Conservation (phyloP, 2,329 filamentous ascomycete species). For the Stagonosporopsis vannaccii region DNA sequence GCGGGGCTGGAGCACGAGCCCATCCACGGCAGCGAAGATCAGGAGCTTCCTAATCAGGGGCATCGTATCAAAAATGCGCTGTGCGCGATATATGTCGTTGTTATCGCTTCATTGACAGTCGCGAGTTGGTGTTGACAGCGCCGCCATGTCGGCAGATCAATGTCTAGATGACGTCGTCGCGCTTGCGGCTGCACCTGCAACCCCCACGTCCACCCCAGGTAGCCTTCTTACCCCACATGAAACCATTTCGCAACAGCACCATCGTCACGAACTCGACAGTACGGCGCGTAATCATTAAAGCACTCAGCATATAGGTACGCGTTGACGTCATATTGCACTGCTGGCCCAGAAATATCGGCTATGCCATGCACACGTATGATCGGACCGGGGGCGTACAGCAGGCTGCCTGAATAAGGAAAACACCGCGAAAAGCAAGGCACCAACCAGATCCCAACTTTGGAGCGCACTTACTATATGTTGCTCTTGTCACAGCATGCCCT, state of each 20-base stretch:
- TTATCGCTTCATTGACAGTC: neutral
- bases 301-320: neutral
- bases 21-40: slow-evolving; percentile 82
- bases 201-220: neutral
- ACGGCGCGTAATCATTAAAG: too few relatives aligned
- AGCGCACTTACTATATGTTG: too few relatives aligned
- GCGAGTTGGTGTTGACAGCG: slow-evolving; percentile 1
- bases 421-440: too few relatives aligned
- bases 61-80: slow-evolving; percentile 59
- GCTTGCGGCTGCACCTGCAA: neutral
- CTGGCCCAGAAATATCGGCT: neutral
- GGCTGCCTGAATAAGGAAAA: neutral
- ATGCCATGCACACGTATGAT: neutral
- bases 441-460: too few relatives aligned
- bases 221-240: neutral
- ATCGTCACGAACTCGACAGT: too few relatives aligned
- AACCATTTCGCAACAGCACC: too few relatives aligned
- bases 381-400: neutral
- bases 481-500: neutral
- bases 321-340: neutral
- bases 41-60: slow-evolving; percentile 81
- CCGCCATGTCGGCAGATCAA: neutral
- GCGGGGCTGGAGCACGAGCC: slow-evolving; percentile 75
- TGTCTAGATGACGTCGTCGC: neutral
- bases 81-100: neutral